A percentile compares a stretch with the other conserved stretches of the same genome.
These are phyloP conservation scores for Sclerotiophoma versabilis DNA, from an alignment of 2,329 filamentous ascomycete species.

Conservation along the genomic window DNA sequence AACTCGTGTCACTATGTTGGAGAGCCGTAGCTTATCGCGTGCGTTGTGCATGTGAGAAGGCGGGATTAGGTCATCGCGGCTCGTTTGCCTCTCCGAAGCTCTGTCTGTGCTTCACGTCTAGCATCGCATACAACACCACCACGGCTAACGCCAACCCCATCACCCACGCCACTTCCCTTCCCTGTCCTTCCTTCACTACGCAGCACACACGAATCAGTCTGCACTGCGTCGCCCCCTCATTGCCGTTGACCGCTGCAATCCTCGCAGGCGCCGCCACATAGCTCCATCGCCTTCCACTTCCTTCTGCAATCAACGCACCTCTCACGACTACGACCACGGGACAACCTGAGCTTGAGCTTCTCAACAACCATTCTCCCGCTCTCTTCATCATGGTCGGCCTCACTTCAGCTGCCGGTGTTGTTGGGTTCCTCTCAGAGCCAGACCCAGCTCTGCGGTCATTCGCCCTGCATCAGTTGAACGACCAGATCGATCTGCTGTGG, in stretches of 20 bases:
- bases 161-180: slow-evolving; percentile 35
- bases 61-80: slow-evolving; percentile 19
- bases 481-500: slow-evolving; percentile 97
- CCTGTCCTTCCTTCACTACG: slow-evolving; percentile 42
- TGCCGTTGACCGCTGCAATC: slow-evolving; percentile 29
- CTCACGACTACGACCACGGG: slow-evolving; percentile 28
- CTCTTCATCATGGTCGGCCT: slow-evolving; percentile 78
- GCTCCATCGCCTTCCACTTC: slow-evolving; percentile 48
- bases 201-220: slow-evolving; percentile 13
- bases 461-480: slow-evolving; percentile 92
- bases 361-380: slow-evolving; percentile 18
- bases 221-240: slow-evolving; percentile 21
- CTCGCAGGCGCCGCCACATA: slow-evolving; percentile 44
- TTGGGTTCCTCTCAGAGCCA: slow-evolving; percentile 94
- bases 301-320: slow-evolving; percentile 38
- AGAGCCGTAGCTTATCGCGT: slow-evolving; percentile 17
- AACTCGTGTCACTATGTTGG: slow-evolving; percentile 6
- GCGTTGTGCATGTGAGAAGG: slow-evolving; percentile 18
- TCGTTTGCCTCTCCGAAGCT: slow-evolving; percentile 20
- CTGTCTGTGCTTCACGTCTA: slow-evolving; percentile 35
- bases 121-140: slow-evolving; percentile 35
- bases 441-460: slow-evolving; percentile 94
- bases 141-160: slow-evolving; percentile 44
- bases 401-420: slow-evolving; percentile 90
- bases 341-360: slow-evolving; percentile 19